phyloP scores from a whole-genome alignment of 2,329 filamentous ascomycete species.

The Aureobasidium melanogenum region DNA sequence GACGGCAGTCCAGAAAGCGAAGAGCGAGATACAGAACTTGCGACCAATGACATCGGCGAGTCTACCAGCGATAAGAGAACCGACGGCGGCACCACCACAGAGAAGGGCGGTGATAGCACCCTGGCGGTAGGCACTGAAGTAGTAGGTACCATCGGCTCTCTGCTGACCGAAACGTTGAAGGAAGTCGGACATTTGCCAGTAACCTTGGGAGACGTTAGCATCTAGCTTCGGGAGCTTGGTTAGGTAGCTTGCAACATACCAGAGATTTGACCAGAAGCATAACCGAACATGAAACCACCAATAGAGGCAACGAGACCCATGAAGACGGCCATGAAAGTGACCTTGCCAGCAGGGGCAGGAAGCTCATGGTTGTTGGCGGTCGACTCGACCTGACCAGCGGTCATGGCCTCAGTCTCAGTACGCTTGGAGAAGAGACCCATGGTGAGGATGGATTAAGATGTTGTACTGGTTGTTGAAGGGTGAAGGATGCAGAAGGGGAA shows the following conservation, averaged over 20 bases:
- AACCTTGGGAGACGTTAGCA: conserved; percentile 19
- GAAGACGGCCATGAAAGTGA: conserved; percentile 37
- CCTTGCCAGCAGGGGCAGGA: conserved; percentile 17
- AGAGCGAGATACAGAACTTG: conserved; percentile 39
- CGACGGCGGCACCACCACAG: conserved; percentile 34
- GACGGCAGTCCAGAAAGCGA: conserved; percentile 35
- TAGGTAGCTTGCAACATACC: conserved; percentile 29
- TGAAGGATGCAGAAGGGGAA: neutral
- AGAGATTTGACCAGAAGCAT: conserved; percentile 54
- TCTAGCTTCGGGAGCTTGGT: conserved; percentile 27
- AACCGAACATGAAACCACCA: conserved; percentile 55
- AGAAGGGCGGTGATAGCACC: conserved; percentile 37
- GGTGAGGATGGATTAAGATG: conserved; percentile 7
- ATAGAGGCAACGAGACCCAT: conserved; percentile 49
- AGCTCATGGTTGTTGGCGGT: conserved; percentile 15
- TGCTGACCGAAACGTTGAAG: conserved; percentile 46
- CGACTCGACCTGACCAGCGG: conserved; percentile 25
- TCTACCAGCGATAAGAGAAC: conserved; percentile 33
- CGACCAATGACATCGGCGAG: conserved; percentile 47
- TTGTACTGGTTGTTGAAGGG: neutral
- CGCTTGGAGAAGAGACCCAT: conserved; percentile 27
- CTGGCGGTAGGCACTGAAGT: conserved; percentile 26
- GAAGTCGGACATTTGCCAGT: conserved; percentile 42
- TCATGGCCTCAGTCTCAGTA: conserved; percentile 23
- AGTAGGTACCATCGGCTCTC: conserved; percentile 30